phyloP scores from a whole-genome alignment of 192 early-diverging fungal genomes.

The Coemansia sp. region DNA sequence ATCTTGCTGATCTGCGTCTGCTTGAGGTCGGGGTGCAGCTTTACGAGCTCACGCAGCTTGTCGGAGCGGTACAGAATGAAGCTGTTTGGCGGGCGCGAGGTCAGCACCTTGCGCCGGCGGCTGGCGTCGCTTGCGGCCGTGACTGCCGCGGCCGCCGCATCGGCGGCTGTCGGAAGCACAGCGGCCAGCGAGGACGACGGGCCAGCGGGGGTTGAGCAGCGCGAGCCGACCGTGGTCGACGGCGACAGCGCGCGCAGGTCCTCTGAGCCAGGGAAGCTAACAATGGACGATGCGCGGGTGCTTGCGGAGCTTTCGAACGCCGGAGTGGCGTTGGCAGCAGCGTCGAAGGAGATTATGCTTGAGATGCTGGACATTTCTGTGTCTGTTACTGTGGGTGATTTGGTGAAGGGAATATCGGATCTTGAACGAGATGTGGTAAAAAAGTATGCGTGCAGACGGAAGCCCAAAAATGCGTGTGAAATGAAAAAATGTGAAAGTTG shows the following conservation, averaged over 20 bases:
- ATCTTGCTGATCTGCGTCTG: constrained; percentile 56
- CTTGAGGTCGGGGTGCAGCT: constrained; percentile 47
- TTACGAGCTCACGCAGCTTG: constrained; percentile 51
- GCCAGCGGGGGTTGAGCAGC: constrained; percentile 20
- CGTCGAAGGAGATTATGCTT: constrained; percentile 39
- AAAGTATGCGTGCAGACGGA: background rate
- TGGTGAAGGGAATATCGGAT: background rate
- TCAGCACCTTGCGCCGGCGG: constrained; percentile 52
- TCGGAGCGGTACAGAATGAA: constrained; percentile 55
- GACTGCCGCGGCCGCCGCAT: constrained; percentile 15
- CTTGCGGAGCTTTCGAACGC: constrained; percentile 10
- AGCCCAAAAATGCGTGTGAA: background rate
- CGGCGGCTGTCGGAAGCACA: constrained; percentile 26
- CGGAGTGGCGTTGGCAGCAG: constrained; percentile 12
- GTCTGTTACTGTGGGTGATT: background rate
- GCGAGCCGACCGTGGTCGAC: constrained; percentile 6
- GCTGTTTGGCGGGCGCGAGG: constrained; percentile 53
- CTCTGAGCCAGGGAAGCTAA: constrained; percentile 24
- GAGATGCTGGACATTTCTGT: constrained; percentile 47
- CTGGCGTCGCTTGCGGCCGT: constrained; percentile 27
- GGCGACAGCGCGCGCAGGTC: constrained; percentile 11
- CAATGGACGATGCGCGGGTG: constrained; percentile 32
- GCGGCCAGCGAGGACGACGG: constrained; percentile 4
- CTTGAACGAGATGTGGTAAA: background rate
- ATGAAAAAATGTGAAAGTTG: background rate